These are phyloP conservation scores for Astrothelium macrocarpum DNA, from an alignment of 495 filamentous ascomycete genomes.

Conservation along the genomic window DNA sequence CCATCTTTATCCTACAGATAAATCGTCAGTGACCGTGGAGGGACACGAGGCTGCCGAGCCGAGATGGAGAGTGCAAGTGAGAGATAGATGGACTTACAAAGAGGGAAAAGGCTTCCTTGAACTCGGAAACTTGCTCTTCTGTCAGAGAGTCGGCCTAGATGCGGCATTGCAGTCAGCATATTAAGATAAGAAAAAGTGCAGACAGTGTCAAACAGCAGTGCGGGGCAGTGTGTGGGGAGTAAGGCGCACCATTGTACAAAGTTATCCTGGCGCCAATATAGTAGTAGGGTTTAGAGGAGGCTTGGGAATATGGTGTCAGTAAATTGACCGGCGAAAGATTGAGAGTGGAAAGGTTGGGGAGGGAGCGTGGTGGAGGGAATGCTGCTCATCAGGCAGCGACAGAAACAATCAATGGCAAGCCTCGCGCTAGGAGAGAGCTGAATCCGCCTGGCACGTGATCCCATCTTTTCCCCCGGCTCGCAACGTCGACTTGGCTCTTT, in stretches of 20 bases:
- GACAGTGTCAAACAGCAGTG: background rate
- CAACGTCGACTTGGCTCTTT: background rate
- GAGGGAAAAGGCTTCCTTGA: constrained; percentile 99
- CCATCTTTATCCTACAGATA: constrained; percentile 89
- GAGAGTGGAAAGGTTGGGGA: background rate
- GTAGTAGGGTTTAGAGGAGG: background rate
- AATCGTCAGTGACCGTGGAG: background rate
- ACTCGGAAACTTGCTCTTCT: constrained; percentile 99
- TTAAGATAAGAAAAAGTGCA: background rate
- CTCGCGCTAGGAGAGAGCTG: no score
- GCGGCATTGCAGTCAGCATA: background rate
- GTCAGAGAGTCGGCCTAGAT: constrained; percentile 52
- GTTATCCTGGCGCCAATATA: background rate
- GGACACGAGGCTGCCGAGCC: constrained; percentile 19
- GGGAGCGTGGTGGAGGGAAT: constrained; percentile 10
- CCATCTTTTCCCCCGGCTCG: background rate
- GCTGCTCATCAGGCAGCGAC: constrained; percentile 3
- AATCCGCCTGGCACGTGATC: background rate
- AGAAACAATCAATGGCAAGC: no score
- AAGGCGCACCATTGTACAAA: constrained; percentile 5
- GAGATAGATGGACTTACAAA: constrained; percentile 65
- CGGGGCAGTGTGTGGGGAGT: background rate
- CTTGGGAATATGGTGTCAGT: background rate
- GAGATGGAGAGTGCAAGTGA: background rate
- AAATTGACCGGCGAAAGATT: background rate